A percentile compares a stretch with the other conserved stretches of the same genome.
Evolutionary conservation across 2,329 filamentous ascomycete genomes (phyloP).

Genomic region (Zymoseptoria passerinii): DNA sequence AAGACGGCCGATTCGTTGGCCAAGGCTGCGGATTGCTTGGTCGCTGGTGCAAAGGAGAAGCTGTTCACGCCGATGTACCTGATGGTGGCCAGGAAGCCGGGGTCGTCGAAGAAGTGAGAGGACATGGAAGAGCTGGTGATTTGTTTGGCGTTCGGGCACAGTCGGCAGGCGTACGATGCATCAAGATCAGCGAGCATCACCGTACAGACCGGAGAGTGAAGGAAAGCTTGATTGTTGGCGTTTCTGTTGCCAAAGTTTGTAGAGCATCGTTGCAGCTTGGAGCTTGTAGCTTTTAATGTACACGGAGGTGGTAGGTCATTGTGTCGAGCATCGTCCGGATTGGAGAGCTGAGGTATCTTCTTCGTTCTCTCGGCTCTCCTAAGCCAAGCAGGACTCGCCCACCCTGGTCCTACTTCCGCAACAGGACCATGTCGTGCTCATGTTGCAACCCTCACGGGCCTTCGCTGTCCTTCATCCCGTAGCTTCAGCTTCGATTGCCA

Average conservation of each 20-base stretch:
- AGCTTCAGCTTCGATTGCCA: background rate
- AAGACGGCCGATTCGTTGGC: conserved; percentile 90
- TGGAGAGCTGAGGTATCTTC: background rate
- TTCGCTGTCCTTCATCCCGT: background rate
- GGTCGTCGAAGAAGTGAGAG: background rate
- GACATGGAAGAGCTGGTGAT: background rate
- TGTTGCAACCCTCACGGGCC: background rate
- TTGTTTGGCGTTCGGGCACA: background rate
- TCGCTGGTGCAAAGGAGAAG: conserved; percentile 77
- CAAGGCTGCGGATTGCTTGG: conserved; percentile 71
- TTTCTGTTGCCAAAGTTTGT: background rate
- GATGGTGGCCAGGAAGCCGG: conserved; percentile 85
- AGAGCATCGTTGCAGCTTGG: background rate
- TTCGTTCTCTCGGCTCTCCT: background rate
- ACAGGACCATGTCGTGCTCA: background rate
- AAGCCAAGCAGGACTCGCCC: background rate
- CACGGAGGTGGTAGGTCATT: background rate
- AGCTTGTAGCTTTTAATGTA: background rate
- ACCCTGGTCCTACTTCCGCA: background rate
- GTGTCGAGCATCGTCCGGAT: background rate
- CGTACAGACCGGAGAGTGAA: background rate
- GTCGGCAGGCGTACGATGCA: background rate
- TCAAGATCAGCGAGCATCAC: background rate
- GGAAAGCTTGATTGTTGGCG: background rate
- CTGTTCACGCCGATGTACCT: conserved; percentile 98